Evolutionary conservation across 441 rosid species (phyloP), one percentile per base, ranked within the genome.

Genomic region (Gossypium gossypioides): DNA sequence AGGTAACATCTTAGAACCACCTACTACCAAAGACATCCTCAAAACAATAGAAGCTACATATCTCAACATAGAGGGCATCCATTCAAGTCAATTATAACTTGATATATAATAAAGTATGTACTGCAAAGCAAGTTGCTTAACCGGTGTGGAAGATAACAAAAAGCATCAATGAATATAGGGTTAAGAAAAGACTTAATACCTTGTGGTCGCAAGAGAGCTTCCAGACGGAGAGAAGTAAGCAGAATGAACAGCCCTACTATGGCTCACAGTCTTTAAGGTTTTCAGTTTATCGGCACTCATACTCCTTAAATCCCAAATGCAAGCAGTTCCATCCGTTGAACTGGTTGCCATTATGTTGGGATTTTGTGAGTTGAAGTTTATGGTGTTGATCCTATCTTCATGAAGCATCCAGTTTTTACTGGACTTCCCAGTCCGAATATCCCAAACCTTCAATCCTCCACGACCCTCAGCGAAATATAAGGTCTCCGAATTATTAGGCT

Each of bases 141-240:
- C 10, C n/a, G 4, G 25, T 3, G 22, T 34, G 8, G 67, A 34
- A 15, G 6, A 34, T 34, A 70, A 51, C 40, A 22, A n/a, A 32
- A 55, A 8, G 29, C 16, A 29, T 68, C 24, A 51, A 13, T 51
- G 4, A 51, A 51, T 37, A 13, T n/a, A 54, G 56, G 44, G 16
- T 25, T 63, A 19, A 9, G 46, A 27, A 22, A 48, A 21, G 10
- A 34, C 9, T 51, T 32, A 21, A 15, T 80, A 91, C 98, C 93
- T 88, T 64, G 98, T 84, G 1, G 96, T 90, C 52, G 90, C 96
- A 70, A 91, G 87, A 69, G 44, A 82, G 74, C 71, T 81, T 61
- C 96, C 97, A 42, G 89, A 86, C 25, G 97, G 96, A 32, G 98
- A 93, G 84, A 93, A 93, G 75, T 86, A 90, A 54, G 98, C 97